These are phyloP conservation scores for Aureobasidium sp. DNA, from an alignment of 2,329 filamentous ascomycete genomes.

Conservation along the genomic window DNA sequence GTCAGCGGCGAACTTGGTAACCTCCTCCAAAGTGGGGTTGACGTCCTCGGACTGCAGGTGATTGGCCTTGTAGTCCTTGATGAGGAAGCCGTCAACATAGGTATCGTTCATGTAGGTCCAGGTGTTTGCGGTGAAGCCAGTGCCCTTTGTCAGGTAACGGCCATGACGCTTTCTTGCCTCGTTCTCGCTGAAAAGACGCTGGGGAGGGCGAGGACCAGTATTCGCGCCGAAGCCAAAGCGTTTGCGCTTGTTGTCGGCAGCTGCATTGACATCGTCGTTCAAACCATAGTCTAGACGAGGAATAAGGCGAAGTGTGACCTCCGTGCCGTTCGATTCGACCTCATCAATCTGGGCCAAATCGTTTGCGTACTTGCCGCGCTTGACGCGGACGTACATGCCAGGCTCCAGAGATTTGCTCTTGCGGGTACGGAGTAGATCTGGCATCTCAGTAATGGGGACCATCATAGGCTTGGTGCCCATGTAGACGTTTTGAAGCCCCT, in stretches of 20 bases:
- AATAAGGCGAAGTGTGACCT: constrained; percentile 78
- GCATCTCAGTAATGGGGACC: constrained; percentile 95
- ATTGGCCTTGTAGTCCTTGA: constrained; percentile 89
- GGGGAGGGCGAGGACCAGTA: constrained; percentile 64
- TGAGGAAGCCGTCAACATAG: constrained; percentile 85
- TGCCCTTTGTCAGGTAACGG: constrained; percentile 47
- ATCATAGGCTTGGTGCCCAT: constrained; percentile 77
- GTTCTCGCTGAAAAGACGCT: constrained; percentile 82
- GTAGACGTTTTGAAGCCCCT: constrained; percentile 83
- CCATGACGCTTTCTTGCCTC: constrained; percentile 86
- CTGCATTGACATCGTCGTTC: constrained; percentile 64
- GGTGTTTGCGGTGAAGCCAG: constrained; percentile 52
- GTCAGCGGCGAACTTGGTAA: constrained; percentile 77
- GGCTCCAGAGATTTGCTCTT: constrained; percentile 79
- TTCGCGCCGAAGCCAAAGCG: constrained; percentile 41
- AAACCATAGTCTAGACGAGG: constrained; percentile 87
- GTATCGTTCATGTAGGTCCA: constrained; percentile 84
- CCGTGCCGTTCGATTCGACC: constrained; percentile 85
- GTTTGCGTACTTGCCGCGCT: constrained; percentile 70
- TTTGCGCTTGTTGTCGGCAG: constrained; percentile 61
- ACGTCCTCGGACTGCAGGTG: constrained; percentile 80
- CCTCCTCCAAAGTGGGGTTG: constrained; percentile 87
- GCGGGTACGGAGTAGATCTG: constrained; percentile 81
- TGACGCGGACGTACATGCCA: constrained; percentile 86
- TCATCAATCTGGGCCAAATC: constrained; percentile 90